phyloP scores from a whole-genome alignment of 2,329 filamentous ascomycete species.

The Penicillium sp. region DNA sequence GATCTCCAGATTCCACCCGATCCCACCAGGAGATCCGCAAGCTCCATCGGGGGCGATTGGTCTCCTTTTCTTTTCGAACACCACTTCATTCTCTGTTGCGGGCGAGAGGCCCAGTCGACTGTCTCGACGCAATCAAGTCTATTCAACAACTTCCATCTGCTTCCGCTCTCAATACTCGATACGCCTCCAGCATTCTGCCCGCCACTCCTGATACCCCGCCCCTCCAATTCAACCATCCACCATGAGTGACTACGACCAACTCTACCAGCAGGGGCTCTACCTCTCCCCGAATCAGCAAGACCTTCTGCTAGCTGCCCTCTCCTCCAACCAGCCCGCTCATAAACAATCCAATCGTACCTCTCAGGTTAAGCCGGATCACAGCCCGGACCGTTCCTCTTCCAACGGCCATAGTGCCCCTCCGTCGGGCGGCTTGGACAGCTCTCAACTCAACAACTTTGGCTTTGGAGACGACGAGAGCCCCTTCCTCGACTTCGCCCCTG shows the following conservation, averaged over 20 bases:
- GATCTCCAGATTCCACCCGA: conserved; percentile 5
- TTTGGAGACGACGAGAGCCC: conserved; percentile 68
- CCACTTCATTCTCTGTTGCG: too few species aligned
- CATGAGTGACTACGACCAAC: conserved; percentile 41
- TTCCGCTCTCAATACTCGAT: too few species aligned
- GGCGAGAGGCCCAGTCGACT: conserved; percentile 34
- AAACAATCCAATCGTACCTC: conserved; percentile 27
- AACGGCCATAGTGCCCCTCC: conserved; percentile 38
- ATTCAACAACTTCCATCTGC: not conserved
- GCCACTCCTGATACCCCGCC: not conserved
- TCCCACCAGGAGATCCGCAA: too few species aligned
- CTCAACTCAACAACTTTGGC: conserved; percentile 49
- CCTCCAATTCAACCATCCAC: conserved; percentile 6
- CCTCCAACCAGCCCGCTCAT: conserved; percentile 59
- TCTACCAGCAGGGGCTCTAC: conserved; percentile 58
- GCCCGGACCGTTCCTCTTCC: conserved; percentile 46
- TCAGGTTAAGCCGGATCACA: conserved; percentile 27
- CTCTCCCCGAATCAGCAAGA: conserved; percentile 74
- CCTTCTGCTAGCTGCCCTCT: conserved; percentile 71
- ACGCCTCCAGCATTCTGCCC: too few species aligned
- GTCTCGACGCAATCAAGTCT: not conserved
- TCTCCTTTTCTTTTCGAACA: too few species aligned
- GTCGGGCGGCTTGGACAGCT: conserved; percentile 32
- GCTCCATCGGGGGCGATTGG: too few species aligned
- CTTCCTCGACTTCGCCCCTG: conserved; percentile 77